Evolutionary conservation across 306 rosid species (phyloP).

Genomic region (Begonia loranthoides): DNA sequence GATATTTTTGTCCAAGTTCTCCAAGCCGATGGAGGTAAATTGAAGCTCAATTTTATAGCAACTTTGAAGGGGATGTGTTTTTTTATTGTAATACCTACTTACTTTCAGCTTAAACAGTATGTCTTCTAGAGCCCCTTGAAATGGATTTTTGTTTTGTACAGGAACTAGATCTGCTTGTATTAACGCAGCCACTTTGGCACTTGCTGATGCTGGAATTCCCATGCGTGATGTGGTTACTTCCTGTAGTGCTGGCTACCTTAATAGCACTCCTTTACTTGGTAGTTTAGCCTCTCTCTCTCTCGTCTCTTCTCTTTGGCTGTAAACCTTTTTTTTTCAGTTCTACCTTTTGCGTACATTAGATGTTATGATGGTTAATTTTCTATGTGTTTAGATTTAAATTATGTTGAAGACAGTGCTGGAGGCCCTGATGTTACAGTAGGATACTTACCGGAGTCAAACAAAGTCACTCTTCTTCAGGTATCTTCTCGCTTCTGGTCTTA

Average conservation of each 20-base stretch:
- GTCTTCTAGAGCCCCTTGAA: no score
- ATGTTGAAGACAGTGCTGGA: slow-evolving; percentile 93
- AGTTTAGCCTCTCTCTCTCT: slow-evolving; percentile 4
- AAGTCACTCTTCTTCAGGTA: slow-evolving; percentile 83
- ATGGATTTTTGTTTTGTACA: slow-evolving; percentile 8
- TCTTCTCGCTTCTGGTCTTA: background rate
- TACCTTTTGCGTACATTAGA: slow-evolving; percentile 2
- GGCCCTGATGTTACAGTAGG: slow-evolving; percentile 93
- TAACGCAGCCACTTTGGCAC: slow-evolving; percentile 93
- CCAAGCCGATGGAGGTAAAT: slow-evolving; percentile 91
- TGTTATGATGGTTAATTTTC: background rate
- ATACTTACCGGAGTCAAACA: slow-evolving; percentile 67
- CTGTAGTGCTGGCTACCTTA: slow-evolving; percentile 87
- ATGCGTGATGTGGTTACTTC: slow-evolving; percentile 91
- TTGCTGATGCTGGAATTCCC: slow-evolving; percentile 92
- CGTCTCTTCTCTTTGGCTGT: slow-evolving; percentile 1
- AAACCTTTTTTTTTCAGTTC: background rate
- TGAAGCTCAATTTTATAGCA: background rate
- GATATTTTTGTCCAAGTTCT: slow-evolving; percentile 90
- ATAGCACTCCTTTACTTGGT: slow-evolving; percentile 78
- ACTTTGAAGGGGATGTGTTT: background rate
- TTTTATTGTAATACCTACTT: background rate
- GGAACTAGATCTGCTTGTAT: slow-evolving; percentile 96
- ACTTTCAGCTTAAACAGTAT: no score
- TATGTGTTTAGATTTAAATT: slow-evolving; percentile 52